phyloP scores from a whole-genome alignment of 169 alveolate genomes.

The Miamiensis avidus region DNA sequence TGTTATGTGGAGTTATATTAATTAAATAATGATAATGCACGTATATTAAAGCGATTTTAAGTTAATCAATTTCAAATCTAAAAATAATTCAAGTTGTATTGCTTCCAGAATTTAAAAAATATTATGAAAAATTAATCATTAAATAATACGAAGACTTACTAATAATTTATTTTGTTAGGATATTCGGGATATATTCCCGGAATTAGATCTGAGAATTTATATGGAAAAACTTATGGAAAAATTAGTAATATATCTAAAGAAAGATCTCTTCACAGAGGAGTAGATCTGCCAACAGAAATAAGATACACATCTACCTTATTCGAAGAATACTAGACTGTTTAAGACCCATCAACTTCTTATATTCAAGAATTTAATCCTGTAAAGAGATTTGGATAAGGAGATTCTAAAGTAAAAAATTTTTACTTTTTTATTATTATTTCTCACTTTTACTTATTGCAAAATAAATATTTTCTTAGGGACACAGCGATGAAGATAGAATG shows the following conservation, averaged over 20 bases:
- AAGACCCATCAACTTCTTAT: background rate
- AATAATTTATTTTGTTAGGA: too few species aligned
- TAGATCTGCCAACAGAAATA: constrained; percentile 47
- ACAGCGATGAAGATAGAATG: background rate
- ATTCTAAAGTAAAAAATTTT: background rate
- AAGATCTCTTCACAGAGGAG: constrained; percentile 53
- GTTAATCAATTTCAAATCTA: too few species aligned
- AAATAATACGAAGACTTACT: too few species aligned
- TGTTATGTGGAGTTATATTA: too few species aligned
- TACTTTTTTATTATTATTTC: too few species aligned
- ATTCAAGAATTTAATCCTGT: background rate
- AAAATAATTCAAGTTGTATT: too few species aligned
- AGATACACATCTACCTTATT: constrained; percentile 53
- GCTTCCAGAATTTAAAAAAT: too few species aligned
- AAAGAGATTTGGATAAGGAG: background rate
- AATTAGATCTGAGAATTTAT: constrained; percentile 60
- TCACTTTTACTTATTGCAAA: background rate
- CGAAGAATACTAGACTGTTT: constrained; percentile 26
- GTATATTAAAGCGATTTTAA: too few species aligned
- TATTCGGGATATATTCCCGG: constrained; percentile 78
- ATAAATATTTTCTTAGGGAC: background rate
- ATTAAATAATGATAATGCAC: too few species aligned
- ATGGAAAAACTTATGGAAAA: constrained; percentile 69
- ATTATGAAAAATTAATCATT: too few species aligned
- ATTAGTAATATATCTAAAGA: constrained; percentile 46